Conservation (phyloP, 371 early-diverging fungal genomes). For the Synchytrium microbalum region DNA sequence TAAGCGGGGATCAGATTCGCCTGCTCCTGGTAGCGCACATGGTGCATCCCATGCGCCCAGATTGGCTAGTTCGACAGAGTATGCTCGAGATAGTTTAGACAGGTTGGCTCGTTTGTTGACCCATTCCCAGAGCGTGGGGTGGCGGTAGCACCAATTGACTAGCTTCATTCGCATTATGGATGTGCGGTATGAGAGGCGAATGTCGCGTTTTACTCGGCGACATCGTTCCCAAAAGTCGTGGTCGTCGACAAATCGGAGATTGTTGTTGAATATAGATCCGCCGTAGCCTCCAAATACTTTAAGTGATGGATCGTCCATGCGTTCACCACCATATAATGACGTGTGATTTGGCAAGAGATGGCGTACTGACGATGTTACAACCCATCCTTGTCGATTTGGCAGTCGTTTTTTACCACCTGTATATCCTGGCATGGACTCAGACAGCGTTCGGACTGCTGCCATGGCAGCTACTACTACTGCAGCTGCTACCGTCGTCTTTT, state of each 20-base stretch:
- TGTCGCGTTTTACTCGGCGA: constrained; percentile 22
- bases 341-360: constrained; percentile 30
- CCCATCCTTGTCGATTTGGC: constrained; percentile 35
- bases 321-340: constrained; percentile 30
- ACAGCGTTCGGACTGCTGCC: constrained; percentile 23
- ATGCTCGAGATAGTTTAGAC: constrained; percentile 19
- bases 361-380: constrained; percentile 29
- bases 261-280: constrained; percentile 26
- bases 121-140: constrained; percentile 24
- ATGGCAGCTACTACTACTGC: constrained; percentile 32
- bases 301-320: constrained; percentile 24
- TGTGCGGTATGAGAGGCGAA: constrained; percentile 13
- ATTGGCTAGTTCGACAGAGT: constrained; percentile 37
- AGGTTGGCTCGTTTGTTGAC: constrained; percentile 24
- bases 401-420: too few species aligned
- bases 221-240: constrained; percentile 29
- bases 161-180: constrained; percentile 30
- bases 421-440: constrained; percentile 3
- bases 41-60: constrained; percentile 35
- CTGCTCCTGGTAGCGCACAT: constrained; percentile 10
- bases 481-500: constrained; percentile 31
- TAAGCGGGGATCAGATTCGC: constrained; percentile 8
- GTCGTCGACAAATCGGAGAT: constrained; percentile 14
- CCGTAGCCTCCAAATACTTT: constrained; percentile 37
- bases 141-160: constrained; percentile 30